Conservation (phyloP, 768 basidiomycete genomes). For the Auriculariales sp. region DNA sequence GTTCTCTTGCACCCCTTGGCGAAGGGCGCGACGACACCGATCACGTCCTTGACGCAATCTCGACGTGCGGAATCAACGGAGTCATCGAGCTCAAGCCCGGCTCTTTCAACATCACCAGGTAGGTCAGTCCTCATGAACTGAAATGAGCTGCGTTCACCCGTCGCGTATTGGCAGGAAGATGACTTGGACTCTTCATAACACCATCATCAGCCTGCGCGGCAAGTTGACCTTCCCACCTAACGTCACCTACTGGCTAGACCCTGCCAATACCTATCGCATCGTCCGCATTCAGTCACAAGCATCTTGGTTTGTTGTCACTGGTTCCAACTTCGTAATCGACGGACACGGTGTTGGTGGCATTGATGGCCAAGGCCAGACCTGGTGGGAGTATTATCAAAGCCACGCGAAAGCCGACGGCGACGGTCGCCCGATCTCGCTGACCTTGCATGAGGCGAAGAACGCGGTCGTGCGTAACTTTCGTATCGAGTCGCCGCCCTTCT, state of each 20-base stretch:
- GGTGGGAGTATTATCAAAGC: slow-evolving; percentile 42
- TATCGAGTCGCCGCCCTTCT: slow-evolving; percentile 42
- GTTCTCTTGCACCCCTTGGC: slow-evolving; percentile 21
- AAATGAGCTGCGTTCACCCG: neutral
- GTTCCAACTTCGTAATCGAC: slow-evolving; percentile 38
- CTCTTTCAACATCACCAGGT: slow-evolving; percentile 39
- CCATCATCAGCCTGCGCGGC: slow-evolving; percentile 3
- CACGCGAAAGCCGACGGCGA: slow-evolving; percentile 36
- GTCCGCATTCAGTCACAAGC: slow-evolving; percentile 49
- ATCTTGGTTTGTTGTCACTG: slow-evolving; percentile 50
- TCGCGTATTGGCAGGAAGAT: slow-evolving; percentile 1
- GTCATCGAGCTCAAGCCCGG: slow-evolving; percentile 30
- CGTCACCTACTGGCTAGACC: slow-evolving; percentile 40
- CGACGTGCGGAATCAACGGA: slow-evolving; percentile 32
- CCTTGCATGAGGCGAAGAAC: slow-evolving; percentile 28
- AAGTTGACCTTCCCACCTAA: slow-evolving; percentile 33
- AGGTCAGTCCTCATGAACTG: neutral
- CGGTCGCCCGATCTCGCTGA: slow-evolving; percentile 42
- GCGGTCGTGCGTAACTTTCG: slow-evolving; percentile 32
- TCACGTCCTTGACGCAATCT: slow-evolving; percentile 35
- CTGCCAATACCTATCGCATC: slow-evolving; percentile 41
- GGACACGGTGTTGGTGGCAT: slow-evolving; percentile 42
- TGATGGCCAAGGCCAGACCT: slow-evolving; percentile 43
- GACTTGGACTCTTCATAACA: slow-evolving; percentile 4
- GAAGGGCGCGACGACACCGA: slow-evolving; percentile 24